Evolutionary conservation across 129 eudicot species (phyloP), one percentile per base, ranked within the genome.

Genomic region (Apium graveolens): DNA sequence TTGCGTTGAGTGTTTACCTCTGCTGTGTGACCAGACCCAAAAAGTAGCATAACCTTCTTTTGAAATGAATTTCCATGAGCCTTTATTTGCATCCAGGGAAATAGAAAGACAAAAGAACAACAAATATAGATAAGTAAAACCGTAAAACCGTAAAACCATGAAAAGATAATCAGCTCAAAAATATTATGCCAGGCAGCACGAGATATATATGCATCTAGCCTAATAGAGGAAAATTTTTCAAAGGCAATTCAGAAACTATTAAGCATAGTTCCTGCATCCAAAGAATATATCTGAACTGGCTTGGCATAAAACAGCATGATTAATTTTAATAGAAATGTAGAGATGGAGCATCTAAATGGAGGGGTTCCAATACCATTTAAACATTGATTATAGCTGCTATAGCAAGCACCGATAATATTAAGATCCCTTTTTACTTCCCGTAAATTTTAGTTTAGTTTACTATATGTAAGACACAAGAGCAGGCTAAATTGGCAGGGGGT

Each of bases 51-150:
- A 83, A 88, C 86, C 85, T 92, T 95, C 92, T 95, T 95, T 41
- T 95, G 99, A 84, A 95, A 95, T 29, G 99, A 95, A 86, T 95
- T 90, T 78, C 99, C 99, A 21, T 90, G 92, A 46, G 89, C 96
- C 99, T 94, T 60, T 60, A 60, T 60, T 38, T 26, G 53, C 77
- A 76, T 79, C 72, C 35, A n/a, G 37, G 20, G 57, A 16, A 76
- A 79, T 16, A 32, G 16, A 65, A 48, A 41, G n/a, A 21, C 35
- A 76, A 46, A 78, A 48, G 10, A 24, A 29, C 24, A 63, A 66
- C 35, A 12, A 48, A 63, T 57, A 26, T 76, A 41, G 71, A 17
- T 26, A 76, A 51, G 55, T 11, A 20, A 63, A 27, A 66, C 21
- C 3, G 55, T 11, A 20, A 63, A 27, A 66, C 21, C 3, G 55